Evolutionary conservation across 169 alveolate genomes (phyloP).

Genomic region (Pseudocohnilembus persalinus): DNA sequence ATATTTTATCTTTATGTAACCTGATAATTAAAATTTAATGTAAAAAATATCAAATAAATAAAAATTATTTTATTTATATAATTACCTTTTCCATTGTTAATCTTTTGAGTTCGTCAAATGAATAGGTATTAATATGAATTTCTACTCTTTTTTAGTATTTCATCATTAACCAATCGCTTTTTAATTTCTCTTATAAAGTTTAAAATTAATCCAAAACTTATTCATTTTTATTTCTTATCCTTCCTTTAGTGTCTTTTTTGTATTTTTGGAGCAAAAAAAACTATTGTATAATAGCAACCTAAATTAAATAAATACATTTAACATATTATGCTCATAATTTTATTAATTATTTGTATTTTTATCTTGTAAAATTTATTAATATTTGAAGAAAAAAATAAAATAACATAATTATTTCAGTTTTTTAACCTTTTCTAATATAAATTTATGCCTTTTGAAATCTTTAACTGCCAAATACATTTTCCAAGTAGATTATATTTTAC

Average conservation of each 20-base stretch:
- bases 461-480: constrained; percentile 52
- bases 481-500: constrained; percentile 58
- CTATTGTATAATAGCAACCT: constrained; percentile 67
- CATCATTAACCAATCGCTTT: constrained; percentile 65
- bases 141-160: constrained; percentile 63
- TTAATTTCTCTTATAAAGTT: constrained; percentile 57
- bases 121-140: constrained; percentile 64
- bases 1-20: constrained; percentile 65
- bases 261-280: constrained; percentile 52
- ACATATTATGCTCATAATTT: too few species aligned
- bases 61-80: background rate
- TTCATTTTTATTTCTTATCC: constrained; percentile 50
- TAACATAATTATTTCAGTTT: too few species aligned
- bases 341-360: too few species aligned
- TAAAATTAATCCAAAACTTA: constrained; percentile 58
- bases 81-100: constrained; percentile 58
- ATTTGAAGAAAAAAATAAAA: too few species aligned
- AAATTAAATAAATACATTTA: too few species aligned
- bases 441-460: constrained; percentile 46
- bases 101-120: constrained; percentile 69
- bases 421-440: background rate
- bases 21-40: background rate
- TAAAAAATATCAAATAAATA: background rate
- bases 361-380: too few species aligned
- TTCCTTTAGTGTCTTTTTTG: constrained; percentile 53